These are phyloP conservation scores for Filosporella fistucella DNA, from an alignment of 495 filamentous ascomycete genomes.

Conservation along the genomic window DNA sequence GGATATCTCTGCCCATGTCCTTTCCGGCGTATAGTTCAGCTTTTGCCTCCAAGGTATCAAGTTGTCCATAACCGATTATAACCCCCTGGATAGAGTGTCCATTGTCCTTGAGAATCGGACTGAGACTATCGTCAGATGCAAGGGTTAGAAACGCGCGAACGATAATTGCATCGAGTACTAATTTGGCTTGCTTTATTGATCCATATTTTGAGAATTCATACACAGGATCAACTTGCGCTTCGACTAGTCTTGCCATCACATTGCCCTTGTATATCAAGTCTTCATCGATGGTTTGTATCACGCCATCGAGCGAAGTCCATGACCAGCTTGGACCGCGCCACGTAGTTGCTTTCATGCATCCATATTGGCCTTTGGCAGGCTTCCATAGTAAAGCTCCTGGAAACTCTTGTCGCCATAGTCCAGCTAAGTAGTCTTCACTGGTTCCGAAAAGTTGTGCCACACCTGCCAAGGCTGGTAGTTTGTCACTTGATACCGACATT, in stretches of 20 bases:
- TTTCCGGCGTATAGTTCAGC: too few species aligned
- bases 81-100: too few species aligned
- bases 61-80: too few species aligned
- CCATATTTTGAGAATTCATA: not conserved
- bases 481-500: slow-evolving; percentile 20
- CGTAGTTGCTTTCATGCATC: too few species aligned
- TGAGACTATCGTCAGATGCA: too few species aligned
- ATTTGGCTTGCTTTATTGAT: not conserved
- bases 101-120: too few species aligned
- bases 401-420: not conserved
- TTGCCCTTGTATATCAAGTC: not conserved
- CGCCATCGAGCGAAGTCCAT: not conserved
- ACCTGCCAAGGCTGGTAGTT: slow-evolving; percentile 25
- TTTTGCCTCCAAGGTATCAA: too few species aligned
- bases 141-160: too few species aligned
- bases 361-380: too few species aligned
- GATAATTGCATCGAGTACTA: not conserved
- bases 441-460: slow-evolving; percentile 5
- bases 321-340: too few species aligned
- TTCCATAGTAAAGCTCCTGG: not conserved
- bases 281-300: not conserved
- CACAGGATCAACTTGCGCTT: not conserved
- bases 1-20: too few species aligned
- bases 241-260: not conserved
- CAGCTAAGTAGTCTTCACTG: not conserved